Evolutionary conservation across 345 rosid genomes (phyloP), one percentile per base, ranked within the genome.

Genomic region (Erucastrum elatum): DNA sequence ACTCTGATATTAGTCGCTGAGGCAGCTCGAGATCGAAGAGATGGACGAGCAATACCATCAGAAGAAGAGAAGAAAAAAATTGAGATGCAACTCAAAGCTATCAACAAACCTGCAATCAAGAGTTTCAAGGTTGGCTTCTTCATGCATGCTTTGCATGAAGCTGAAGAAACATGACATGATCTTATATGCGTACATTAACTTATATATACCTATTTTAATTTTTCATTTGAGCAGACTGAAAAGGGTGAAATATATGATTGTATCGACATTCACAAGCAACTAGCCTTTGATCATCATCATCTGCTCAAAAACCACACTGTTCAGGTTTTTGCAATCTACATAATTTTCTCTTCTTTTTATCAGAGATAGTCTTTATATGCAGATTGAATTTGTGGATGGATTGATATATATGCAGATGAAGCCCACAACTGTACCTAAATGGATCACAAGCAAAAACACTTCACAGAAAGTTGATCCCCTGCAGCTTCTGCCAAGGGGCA

Each of bases 231-330:
- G 6, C 31, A 83, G 84, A 82, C 77, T 25, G 72, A 79, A 15
- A 13, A 82, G 1, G 85, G 76, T 11, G 81, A 79, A 4, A 83
- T 83, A 59, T 75, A 62, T 2, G 80, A 83, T 62, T 85, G 86
- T 33, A 51, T 84, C 30, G 82, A 86, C n/a, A 81, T 77, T n/a
- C 41, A 77, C 29, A 81, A 77, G 16, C 84, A 84, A 71, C 80
- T 74, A 74, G 68, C 84, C 21, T 66, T 84, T 75, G 80, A 81
- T 81, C 80, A 80, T 66, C 80, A 80, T 66, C 84, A 33, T 46
- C 61, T 75, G 0, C 64, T 81, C 0, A 74, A 34, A 37, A 77
- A 74, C 58, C 77, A 80, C 71, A 41, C 77, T 16, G 33, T 84
- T 77, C 82, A 83, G 84, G 86, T 73, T 16, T 46, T 35, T 55